Base-by-base conservation (phyloP, 2,329 filamentous ascomycete genomes). In the Penicillium psychrosexuale region DNA sequence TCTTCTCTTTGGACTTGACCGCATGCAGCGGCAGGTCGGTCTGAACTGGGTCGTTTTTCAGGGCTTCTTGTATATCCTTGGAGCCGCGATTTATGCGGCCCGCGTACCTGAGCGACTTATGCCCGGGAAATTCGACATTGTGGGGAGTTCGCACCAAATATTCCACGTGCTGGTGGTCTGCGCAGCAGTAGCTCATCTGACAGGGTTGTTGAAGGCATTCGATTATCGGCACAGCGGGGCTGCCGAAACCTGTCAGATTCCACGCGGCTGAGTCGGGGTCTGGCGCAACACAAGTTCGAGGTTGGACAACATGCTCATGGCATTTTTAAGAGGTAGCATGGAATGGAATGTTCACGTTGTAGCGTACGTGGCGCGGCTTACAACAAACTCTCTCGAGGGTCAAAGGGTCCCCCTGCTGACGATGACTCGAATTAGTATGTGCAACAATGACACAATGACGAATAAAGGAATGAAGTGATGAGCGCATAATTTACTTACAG, bases 81-180 rank as follows among this genome's bases (percentile, higher is more conserved):
- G 94, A 8, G 94, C 94, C 2, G 83, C 82, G 6, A 79, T 97
- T 46, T 97, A 99, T 72, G 94, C 91, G 7, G 80, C 83, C 50
- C 86, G 94, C 36, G 86, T 93, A 74, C 94, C 94, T 0, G 94
- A 99, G 76, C 82, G 90, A 56, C 84, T 82, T 66, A 82, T 78
- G 42, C 94, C 93, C 0, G 90, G 91, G 1, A 78, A 73, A 8
- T 97, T 93, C 68, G 94, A 99, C 74, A 89, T 97, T 48, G 89
- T 89, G 83, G 93, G 94, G 36, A 91, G 87, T 69, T 96, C 91
- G 19, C 94, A 99, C 74, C 94, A 99, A 76, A 88, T 99, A 61
- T 99, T 99, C 72, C 94, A 99, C 76, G 78, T 96, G 37, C 82
- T 94, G 60, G 92, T 99, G 28, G 79, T 97, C 15, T 73, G 91